Base-by-base conservation (phyloP, 2,329 filamentous ascomycete species). In the Aspergillus candidus region DNA sequence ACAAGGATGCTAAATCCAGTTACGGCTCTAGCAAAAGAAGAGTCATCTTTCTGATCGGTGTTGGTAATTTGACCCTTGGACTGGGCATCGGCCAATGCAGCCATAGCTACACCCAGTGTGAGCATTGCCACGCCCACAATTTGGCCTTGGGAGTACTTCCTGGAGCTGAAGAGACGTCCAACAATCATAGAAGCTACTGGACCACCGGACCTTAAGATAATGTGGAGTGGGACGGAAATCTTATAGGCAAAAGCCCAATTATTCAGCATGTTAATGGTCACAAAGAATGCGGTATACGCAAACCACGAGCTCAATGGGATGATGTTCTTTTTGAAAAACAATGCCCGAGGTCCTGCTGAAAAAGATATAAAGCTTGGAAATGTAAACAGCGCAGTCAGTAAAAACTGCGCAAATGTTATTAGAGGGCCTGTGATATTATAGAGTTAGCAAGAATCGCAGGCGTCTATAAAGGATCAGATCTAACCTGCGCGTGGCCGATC, bases 161-260 rank as follows among this genome's bases (percentile, higher is more conserved):
- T 95, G 7, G 59, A 59, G 33, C 91, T 91, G 59, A 84, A 89
- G 11, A 94, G 55, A 59, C 83, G 89, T 3, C 93, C 93, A n/a
- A 91, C 88, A 12, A 83, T 69, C 80, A 98, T 94, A 7, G 93
- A 97, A 4, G 90, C 94, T 50, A 97, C 94, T 57, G 90, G 95
- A 12, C 93, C 93, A 39, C 91, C 94, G 38, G 90, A 96, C 41
- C 93, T 82, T 27, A 98, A 75, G 54, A 98, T 97, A 57, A 98
- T 98, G 62, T 98, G 93, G 38, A 98, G 82, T 1, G 93, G 93
- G 0, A 98, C 88, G 6, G 89, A 95, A 44, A 98, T 97, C 56
- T 89, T 83, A 70, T 96, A 98, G 50, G 88, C 90, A 66, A 98
- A 98, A 6, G 91, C 93, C 74, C 91, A 91, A 59, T 98, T 98